phyloP scores from a whole-genome alignment of 208 protist genomes.

The Strigomonas oncopelti region DNA sequence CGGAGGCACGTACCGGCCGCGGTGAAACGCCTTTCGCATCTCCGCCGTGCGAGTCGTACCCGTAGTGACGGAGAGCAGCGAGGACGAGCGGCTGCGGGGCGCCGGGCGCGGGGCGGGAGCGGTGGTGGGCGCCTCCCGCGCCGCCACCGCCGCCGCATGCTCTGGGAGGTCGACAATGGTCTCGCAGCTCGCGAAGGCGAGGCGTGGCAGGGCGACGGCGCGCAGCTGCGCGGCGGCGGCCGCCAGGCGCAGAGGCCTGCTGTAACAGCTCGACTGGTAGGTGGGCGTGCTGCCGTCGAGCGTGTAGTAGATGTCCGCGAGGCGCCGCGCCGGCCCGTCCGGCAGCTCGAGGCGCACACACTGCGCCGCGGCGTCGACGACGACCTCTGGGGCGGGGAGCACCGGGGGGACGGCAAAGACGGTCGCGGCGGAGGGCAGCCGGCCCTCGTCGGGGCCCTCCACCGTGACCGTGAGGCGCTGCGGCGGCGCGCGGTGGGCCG shows the following conservation, averaged over 20 bases:
- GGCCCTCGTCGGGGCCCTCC: slow-evolving; percentile 14
- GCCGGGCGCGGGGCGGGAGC: too few species aligned
- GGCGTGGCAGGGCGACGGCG: slow-evolving; percentile 28
- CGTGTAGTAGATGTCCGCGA: slow-evolving; percentile 41
- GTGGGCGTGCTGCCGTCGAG: slow-evolving; percentile 39
- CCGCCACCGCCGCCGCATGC: slow-evolving; percentile 6
- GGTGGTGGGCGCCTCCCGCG: too few species aligned
- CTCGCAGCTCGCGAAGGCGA: slow-evolving; percentile 35
- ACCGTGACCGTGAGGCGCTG: slow-evolving; percentile 19
- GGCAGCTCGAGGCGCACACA: slow-evolving; percentile 19
- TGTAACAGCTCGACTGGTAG: slow-evolving; percentile 10
- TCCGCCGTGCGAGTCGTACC: slow-evolving; percentile 13
- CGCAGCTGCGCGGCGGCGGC: slow-evolving; percentile 21
- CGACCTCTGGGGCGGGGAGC: slow-evolving; percentile 28
- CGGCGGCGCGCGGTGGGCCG: slow-evolving; percentile 10
- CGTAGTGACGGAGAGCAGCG: too few species aligned
- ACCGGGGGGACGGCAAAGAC: slow-evolving; percentile 24
- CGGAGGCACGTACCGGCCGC: slow-evolving; percentile 16
- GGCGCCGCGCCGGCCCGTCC: slow-evolving; percentile 13
- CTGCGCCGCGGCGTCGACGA: slow-evolving; percentile 14
- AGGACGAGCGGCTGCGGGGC: background rate
- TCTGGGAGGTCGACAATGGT: slow-evolving; percentile 20
- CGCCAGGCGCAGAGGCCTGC: background rate
- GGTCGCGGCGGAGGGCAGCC: background rate
- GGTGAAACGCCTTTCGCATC: slow-evolving; percentile 15